Percentiles rank a stretch among this genome's conserved stretches.
Conservation (phyloP, 345 rosid species). For the Hypericum androsaemum region DNA sequence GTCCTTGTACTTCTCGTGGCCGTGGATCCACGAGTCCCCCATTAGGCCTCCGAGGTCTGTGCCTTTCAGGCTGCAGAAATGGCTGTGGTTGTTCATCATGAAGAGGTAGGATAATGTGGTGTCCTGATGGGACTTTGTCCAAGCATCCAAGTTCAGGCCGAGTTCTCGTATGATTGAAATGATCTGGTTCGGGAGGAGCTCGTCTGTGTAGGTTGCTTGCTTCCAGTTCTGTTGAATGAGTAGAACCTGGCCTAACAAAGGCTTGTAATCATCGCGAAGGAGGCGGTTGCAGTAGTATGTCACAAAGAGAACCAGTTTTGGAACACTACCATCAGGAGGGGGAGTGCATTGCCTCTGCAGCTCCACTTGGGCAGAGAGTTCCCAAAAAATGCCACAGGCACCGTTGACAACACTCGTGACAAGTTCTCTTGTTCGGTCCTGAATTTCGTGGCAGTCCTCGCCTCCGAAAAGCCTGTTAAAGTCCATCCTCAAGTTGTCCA, state of each 20-base stretch:
- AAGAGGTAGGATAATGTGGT: conserved; percentile 47
- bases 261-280: conserved; percentile 38
- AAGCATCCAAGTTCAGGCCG: conserved; percentile 54
- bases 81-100: conserved; percentile 79
- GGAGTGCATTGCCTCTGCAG: conserved; percentile 47
- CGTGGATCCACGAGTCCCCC: conserved; percentile 70
- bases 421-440: conserved; percentile 43
- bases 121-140: conserved; percentile 50
- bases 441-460: conserved; percentile 43
- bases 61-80: conserved; percentile 46
- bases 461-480: conserved; percentile 59
- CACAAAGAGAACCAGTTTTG: conserved; percentile 51
- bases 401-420: conserved; percentile 47
- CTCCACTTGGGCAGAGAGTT: conserved; percentile 55
- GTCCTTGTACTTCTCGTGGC: conserved; percentile 60
- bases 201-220: conserved; percentile 39
- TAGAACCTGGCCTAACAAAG: conserved; percentile 43
- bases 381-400: conserved; percentile 60
- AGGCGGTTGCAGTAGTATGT: conserved; percentile 62
- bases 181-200: conserved; percentile 35
- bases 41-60: conserved; percentile 59
- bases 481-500: conserved; percentile 47
- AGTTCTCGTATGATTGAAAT: conserved; percentile 45
- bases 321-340: conserved; percentile 47
- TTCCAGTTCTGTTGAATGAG: conserved; percentile 60